Percentiles rank a stretch among this genome's conserved stretches.
Conservation (phyloP, 2,329 filamentous ascomycete genomes). For the Diaporthe vexans region DNA sequence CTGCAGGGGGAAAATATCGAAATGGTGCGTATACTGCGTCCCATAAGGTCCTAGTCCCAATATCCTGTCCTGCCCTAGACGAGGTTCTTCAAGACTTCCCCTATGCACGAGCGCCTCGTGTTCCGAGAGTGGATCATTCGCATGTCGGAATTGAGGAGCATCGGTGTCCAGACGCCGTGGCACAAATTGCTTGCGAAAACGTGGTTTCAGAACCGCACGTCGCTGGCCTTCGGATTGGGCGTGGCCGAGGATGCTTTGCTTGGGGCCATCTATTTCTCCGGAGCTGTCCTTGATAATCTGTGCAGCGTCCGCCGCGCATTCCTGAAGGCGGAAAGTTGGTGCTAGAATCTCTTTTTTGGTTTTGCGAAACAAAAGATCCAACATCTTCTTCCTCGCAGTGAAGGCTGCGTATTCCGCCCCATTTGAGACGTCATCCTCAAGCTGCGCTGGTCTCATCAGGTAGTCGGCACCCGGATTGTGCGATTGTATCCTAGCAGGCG, state of each 20-base stretch:
- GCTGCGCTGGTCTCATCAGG: constrained; percentile 64
- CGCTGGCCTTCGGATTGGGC: constrained; percentile 31
- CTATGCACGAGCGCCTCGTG: constrained; percentile 43
- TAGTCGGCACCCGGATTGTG: neutral
- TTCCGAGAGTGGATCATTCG: constrained; percentile 64
- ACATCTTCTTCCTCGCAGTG: constrained; percentile 63
- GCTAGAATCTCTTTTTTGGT: constrained; percentile 48
- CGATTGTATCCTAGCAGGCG: neutral
- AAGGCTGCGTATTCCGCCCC: constrained; percentile 58
- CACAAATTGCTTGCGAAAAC: constrained; percentile 59
- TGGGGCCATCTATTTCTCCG: neutral
- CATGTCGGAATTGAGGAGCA: constrained; percentile 66
- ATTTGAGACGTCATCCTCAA: constrained; percentile 63
- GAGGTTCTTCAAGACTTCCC: constrained; percentile 43
- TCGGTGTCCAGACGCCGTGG: constrained; percentile 63
- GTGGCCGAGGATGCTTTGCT: neutral
- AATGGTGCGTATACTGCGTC: constrained; percentile 72
- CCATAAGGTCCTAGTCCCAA: constrained; percentile 71
- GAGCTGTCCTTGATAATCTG: neutral
- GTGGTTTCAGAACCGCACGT: constrained; percentile 46
- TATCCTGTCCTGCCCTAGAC: constrained; percentile 56
- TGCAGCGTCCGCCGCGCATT: neutral
- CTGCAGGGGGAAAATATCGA: constrained; percentile 72
- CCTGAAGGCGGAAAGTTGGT: constrained; percentile 35
- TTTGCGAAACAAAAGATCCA: constrained; percentile 68